Evolutionary conservation across 352 stramenopile species (phyloP).

Genomic region (Globisporangium camurandrum): DNA sequence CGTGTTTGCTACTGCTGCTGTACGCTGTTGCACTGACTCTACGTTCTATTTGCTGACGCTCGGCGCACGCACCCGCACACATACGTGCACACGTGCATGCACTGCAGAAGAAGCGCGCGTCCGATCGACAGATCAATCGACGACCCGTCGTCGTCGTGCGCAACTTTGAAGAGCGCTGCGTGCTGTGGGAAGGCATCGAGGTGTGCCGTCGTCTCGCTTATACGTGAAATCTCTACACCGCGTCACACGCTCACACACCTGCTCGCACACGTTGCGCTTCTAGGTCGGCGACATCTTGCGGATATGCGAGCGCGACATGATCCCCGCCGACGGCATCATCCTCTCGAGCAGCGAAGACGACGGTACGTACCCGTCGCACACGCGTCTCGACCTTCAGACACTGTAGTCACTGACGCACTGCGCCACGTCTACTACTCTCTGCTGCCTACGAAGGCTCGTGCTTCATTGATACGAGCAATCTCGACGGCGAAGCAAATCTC

Average conservation of each 20-base stretch:
- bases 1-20: slow-evolving; percentile 16
- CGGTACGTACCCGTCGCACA: too few relatives aligned
- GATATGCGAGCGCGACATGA: slow-evolving; percentile 76
- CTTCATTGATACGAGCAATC: slow-evolving; percentile 79
- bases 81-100: too few relatives aligned
- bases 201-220: too few relatives aligned
- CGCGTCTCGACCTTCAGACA: not conserved
- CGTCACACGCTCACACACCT: too few relatives aligned
- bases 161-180: slow-evolving; percentile 46
- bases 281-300: slow-evolving; percentile 82
- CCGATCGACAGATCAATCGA: slow-evolving; percentile 54
- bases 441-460: slow-evolving; percentile 34
- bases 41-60: not conserved
- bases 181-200: slow-evolving; percentile 72
- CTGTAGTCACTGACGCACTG: not conserved
- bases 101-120: slow-evolving; percentile 34
- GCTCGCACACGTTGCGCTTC: not conserved
- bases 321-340: slow-evolving; percentile 90
- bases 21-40: not conserved
- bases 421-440: not conserved
- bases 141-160: slow-evolving; percentile 47
- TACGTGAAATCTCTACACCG: too few relatives aligned
- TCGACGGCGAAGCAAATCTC: slow-evolving; percentile 76
- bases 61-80: not conserved
- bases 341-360: slow-evolving; percentile 79